Percentiles rank a stretch among this genome's conserved stretches.
phyloP scores from a whole-genome alignment of 2,329 filamentous ascomycete species.

The Sarocladium brachiariae region DNA sequence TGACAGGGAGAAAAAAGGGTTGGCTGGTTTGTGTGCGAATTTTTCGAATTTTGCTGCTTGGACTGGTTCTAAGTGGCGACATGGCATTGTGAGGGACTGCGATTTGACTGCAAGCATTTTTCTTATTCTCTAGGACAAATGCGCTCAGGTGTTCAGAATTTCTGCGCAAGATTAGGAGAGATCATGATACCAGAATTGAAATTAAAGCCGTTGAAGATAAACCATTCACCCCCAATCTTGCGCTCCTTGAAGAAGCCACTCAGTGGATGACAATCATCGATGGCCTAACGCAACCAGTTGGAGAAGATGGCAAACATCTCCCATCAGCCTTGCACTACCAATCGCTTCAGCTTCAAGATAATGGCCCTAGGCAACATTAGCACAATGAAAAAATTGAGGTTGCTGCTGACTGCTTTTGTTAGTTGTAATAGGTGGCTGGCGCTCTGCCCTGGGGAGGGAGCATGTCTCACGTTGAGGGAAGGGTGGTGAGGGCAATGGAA shows the following conservation, averaged over 20 bases:
- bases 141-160: conserved; percentile 17
- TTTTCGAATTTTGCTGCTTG: conserved; percentile 17
- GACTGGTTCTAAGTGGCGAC: conserved; percentile 28
- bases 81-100: conserved; percentile 21
- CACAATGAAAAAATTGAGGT: not conserved
- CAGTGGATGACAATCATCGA: too few relatives aligned
- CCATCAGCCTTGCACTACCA: not conserved
- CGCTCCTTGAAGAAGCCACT: too few relatives aligned
- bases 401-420: not conserved
- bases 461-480: conserved; percentile 5
- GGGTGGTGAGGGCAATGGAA: not conserved
- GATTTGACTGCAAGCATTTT: conserved; percentile 26
- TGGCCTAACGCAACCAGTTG: too few relatives aligned
- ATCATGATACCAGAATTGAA: conserved; percentile 22
- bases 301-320: not conserved
- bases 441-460: not conserved
- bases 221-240: too few relatives aligned
- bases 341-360: not conserved
- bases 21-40: conserved; percentile 1
- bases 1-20: not conserved
- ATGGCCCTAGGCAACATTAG: not conserved
- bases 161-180: conserved; percentile 23
- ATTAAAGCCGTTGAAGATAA: not conserved
- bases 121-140: conserved; percentile 22
- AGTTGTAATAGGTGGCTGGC: not conserved